Evolutionary conservation across 148 eudicot genomes (phyloP).

Genomic region (Diospyros lotus): DNA sequence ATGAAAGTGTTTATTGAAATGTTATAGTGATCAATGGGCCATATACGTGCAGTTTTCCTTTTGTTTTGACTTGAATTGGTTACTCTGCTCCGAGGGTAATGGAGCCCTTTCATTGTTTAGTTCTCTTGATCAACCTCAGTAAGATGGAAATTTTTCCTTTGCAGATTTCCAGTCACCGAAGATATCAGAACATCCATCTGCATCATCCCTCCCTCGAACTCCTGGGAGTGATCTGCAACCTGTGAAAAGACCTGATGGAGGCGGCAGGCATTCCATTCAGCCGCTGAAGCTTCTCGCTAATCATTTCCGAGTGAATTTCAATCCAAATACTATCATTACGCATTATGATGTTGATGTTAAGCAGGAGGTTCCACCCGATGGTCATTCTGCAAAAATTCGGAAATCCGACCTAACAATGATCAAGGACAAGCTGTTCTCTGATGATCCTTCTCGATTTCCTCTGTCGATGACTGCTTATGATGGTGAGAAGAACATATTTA

Average conservation of each 20-base stretch:
- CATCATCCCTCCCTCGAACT: too few species aligned
- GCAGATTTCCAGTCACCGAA: constrained; percentile 24
- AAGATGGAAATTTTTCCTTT: constrained; percentile 2
- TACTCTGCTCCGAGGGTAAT: too few species aligned
- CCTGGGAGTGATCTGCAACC: constrained; percentile 25
- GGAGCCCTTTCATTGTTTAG: not conserved
- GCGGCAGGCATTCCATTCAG: constrained; percentile 28
- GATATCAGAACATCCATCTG: not conserved
- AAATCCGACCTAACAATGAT: constrained; percentile 37
- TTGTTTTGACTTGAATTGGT: too few species aligned
- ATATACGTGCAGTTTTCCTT: too few species aligned
- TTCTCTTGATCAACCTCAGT: too few species aligned
- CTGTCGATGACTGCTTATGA: constrained; percentile 49
- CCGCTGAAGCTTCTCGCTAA: constrained; percentile 47
- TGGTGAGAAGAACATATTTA: constrained; percentile 68
- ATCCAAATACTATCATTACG: constrained; percentile 27
- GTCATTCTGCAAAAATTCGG: constrained; percentile 28
- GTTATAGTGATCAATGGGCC: too few species aligned
- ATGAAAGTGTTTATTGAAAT: too few species aligned
- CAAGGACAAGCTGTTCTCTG: constrained; percentile 41
- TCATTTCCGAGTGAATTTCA: constrained; percentile 50
- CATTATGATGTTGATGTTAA: constrained; percentile 65
- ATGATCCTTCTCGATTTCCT: constrained; percentile 32
- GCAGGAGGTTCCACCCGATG: constrained; percentile 23
- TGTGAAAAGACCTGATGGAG: constrained; percentile 47